Percentiles rank a stretch among this genome's conserved stretches.
These are phyloP conservation scores for Ceriops tagal DNA, from an alignment of 345 rosid genomes.

Conservation along the genomic window DNA sequence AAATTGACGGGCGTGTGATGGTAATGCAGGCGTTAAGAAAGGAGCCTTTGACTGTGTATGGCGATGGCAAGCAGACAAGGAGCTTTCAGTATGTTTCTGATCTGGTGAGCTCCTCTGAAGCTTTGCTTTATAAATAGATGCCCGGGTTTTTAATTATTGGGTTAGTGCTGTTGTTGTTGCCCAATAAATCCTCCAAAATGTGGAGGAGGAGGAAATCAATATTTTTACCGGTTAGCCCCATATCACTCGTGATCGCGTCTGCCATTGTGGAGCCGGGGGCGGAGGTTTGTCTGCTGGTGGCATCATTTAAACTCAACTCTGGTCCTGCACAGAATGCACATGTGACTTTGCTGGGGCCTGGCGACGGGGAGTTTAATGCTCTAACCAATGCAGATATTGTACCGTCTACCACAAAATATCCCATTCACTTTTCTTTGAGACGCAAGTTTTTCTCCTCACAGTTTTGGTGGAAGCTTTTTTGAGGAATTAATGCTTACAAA, in stretches of 20 bases:
- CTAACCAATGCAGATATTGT: too few species aligned
- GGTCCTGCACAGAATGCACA: too few species aligned
- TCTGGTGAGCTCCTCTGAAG: slow-evolving; percentile 45
- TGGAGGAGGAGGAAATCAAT: too few species aligned
- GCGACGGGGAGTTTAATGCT: too few species aligned
- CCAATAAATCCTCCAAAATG: too few species aligned
- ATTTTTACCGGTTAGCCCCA: too few species aligned
- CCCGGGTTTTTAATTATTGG: background rate
- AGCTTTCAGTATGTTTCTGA: slow-evolving; percentile 98
- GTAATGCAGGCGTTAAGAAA: slow-evolving; percentile 81
- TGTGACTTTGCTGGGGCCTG: too few species aligned
- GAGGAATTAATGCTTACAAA: background rate
- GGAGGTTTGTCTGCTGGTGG: too few species aligned
- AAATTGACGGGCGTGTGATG: slow-evolving; percentile 8
- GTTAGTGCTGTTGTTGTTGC: background rate
- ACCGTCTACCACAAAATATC: background rate
- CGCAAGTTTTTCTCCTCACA: background rate
- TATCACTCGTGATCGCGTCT: too few species aligned
- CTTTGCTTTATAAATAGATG: background rate
- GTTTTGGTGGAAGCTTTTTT: background rate
- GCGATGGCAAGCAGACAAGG: slow-evolving; percentile 99
- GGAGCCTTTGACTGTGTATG: slow-evolving; percentile 96
- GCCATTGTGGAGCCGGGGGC: too few species aligned
- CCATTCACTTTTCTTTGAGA: too few species aligned
- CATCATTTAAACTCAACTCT: too few species aligned